Evolutionary conservation across 169 alveolate species (phyloP).

Genomic region (Theileria equi): DNA sequence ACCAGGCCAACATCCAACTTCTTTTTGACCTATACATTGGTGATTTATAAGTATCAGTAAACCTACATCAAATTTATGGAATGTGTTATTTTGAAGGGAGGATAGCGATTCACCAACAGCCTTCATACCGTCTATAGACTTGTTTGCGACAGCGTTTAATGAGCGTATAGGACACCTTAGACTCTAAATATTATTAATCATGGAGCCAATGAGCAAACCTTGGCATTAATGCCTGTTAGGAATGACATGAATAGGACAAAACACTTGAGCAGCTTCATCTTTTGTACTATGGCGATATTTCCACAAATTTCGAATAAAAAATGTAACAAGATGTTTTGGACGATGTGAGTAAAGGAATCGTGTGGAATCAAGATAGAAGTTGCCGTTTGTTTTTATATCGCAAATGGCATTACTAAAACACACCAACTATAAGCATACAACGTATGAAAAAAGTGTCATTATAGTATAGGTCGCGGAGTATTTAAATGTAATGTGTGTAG

Average conservation of each 20-base stretch:
- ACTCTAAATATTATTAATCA: too few relatives aligned
- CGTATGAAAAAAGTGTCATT: too few relatives aligned
- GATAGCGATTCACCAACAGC: neutral
- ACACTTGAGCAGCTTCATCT: neutral
- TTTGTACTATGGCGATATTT: too few relatives aligned
- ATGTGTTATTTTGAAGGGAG: conserved; percentile 2
- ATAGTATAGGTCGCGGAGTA: too few relatives aligned
- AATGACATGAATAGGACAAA: conserved; percentile 1
- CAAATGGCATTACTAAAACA: too few relatives aligned
- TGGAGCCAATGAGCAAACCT: neutral
- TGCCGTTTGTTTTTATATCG: too few relatives aligned
- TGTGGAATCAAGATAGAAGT: too few relatives aligned
- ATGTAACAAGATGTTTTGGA: too few relatives aligned
- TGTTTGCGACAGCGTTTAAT: neutral
- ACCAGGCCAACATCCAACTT: neutral
- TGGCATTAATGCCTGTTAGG: neutral
- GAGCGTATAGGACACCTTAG: neutral
- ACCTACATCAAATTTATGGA: conserved; percentile 16
- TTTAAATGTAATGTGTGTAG: too few relatives aligned
- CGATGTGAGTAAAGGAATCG: too few relatives aligned
- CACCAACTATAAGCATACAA: too few relatives aligned
- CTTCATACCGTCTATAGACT: conserved; percentile 8
- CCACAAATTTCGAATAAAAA: too few relatives aligned
- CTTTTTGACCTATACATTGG: neutral
- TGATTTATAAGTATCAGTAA: neutral